These are phyloP conservation scores for Pyricularia pennisetigena DNA, from an alignment of 2,329 filamentous ascomycete genomes.

Conservation along the genomic window DNA sequence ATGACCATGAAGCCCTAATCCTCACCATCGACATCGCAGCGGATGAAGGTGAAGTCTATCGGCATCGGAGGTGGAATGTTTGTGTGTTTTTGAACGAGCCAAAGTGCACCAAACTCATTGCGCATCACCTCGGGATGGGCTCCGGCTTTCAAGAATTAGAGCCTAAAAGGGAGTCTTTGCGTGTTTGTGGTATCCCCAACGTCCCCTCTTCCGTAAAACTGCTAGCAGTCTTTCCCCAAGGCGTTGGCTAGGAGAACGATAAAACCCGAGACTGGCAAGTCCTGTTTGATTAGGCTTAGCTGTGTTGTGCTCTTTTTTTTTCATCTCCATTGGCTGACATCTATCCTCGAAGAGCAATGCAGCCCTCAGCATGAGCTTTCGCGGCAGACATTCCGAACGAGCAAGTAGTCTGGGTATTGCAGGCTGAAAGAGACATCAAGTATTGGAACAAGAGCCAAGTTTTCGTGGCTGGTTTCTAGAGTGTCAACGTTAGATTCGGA, in stretches of 20 bases:
- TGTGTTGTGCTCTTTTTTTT: background rate
- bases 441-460: constrained; percentile 11
- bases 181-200: constrained; percentile 12
- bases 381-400: constrained; percentile 18
- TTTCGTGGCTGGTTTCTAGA: background rate
- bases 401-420: constrained; percentile 21
- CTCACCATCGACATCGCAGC: background rate
- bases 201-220: constrained; percentile 12
- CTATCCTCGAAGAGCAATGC: constrained; percentile 14
- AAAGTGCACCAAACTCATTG: constrained; percentile 21
- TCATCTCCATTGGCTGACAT: constrained; percentile 10
- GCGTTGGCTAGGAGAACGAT: background rate
- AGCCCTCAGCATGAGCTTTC: constrained; percentile 12
- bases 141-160: constrained; percentile 19
- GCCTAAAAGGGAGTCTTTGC: constrained; percentile 19
- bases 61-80: constrained; percentile 15
- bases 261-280: background rate
- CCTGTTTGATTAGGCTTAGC: background rate
- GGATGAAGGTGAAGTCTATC: constrained; percentile 14
- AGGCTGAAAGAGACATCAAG: constrained; percentile 19
- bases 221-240: constrained; percentile 5
- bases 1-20: constrained; percentile 12
- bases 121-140: constrained; percentile 7
- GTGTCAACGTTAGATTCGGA: background rate
- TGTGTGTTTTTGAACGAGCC: constrained; percentile 15